Conservation (phyloP, 2,329 filamentous ascomycete genomes). For the Paracamarosporium sp. region DNA sequence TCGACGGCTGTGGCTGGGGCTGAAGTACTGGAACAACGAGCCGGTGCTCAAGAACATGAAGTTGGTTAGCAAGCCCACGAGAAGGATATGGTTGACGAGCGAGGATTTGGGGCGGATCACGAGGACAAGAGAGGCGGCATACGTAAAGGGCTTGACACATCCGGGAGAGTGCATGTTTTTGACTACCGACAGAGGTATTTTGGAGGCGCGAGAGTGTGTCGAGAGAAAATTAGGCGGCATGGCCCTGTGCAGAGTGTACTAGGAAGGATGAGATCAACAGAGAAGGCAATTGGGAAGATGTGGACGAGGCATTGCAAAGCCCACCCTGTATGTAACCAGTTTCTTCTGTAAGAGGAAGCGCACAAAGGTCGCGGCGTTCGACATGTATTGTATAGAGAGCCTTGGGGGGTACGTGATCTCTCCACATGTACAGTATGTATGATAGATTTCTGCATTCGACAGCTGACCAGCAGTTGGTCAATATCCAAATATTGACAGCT, state of each 20-base stretch:
- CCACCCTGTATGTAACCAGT: not conserved
- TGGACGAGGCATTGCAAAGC: not conserved
- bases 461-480: not conserved
- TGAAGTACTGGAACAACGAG: slow-evolving; percentile 87
- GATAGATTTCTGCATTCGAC: slow-evolving; percentile 2
- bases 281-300: not conserved
- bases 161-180: slow-evolving; percentile 86
- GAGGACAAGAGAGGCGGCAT: slow-evolving; percentile 70
- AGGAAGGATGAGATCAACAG: slow-evolving; percentile 3
- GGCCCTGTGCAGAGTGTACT: slow-evolving; percentile 72
- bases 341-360: not conserved
- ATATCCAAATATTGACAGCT: not conserved
- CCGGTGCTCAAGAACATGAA: slow-evolving; percentile 75
- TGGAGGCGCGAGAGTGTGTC: slow-evolving; percentile 84
- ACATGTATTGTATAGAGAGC: slow-evolving; percentile 3
- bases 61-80: slow-evolving; percentile 76
- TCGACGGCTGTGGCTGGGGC: slow-evolving; percentile 82
- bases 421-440: slow-evolving; percentile 9
- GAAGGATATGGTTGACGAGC: slow-evolving; percentile 71
- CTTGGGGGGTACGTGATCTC: not conserved
- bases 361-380: not conserved
- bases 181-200: slow-evolving; percentile 75
- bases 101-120: slow-evolving; percentile 69
- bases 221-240: slow-evolving; percentile 81
- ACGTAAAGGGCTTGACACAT: slow-evolving; percentile 73